Conservation (phyloP, 768 basidiomycete species). For the Candolleomyces eurysporus region DNA sequence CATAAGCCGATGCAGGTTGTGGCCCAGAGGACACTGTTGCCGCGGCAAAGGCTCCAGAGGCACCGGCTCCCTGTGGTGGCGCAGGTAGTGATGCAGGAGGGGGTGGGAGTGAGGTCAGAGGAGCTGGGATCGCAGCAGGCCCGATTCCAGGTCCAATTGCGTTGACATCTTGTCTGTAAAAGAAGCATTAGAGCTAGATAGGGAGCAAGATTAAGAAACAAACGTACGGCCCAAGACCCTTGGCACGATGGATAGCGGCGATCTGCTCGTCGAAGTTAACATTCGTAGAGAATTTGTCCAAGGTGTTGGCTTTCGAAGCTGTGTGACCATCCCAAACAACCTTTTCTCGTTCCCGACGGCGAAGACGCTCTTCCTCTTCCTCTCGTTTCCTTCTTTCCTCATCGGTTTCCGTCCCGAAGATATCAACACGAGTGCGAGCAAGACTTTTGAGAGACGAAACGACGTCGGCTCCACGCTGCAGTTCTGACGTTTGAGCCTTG, state of each 20-base stretch:
- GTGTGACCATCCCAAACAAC: slow-evolving; percentile 99
- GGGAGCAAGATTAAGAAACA: slow-evolving; percentile 6
- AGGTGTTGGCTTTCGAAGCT: slow-evolving; percentile 85
- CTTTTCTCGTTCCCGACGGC: slow-evolving; percentile 87
- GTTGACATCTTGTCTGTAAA: slow-evolving; percentile 63
- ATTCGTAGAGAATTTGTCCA: slow-evolving; percentile 90
- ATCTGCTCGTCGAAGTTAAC: slow-evolving; percentile 99
- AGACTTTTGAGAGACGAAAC: slow-evolving; percentile 90
- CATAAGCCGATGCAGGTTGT: slow-evolving; percentile 77
- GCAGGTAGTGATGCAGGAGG: slow-evolving; percentile 74
- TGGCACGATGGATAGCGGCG: slow-evolving; percentile 90
- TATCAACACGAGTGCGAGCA: slow-evolving; percentile 93
- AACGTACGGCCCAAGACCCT: slow-evolving; percentile 84
- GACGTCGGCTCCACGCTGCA: slow-evolving; percentile 90
- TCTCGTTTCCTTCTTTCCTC: slow-evolving; percentile 86
- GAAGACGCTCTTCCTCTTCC: slow-evolving; percentile 81
- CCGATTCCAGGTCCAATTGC: slow-evolving; percentile 89
- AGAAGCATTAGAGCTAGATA: slow-evolving; percentile 13
- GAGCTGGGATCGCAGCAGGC: slow-evolving; percentile 69
- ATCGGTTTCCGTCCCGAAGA: slow-evolving; percentile 93
- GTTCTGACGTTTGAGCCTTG: slow-evolving; percentile 84
- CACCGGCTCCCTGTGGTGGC: slow-evolving; percentile 49
- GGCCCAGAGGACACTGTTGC: slow-evolving; percentile 91
- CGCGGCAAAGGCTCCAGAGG: slow-evolving; percentile 61
- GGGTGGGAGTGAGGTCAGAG: slow-evolving; percentile 64